phyloP scores from a whole-genome alignment of 1,284 basidiomycete genomes.

The Exobasidium cylindrosporum region DNA sequence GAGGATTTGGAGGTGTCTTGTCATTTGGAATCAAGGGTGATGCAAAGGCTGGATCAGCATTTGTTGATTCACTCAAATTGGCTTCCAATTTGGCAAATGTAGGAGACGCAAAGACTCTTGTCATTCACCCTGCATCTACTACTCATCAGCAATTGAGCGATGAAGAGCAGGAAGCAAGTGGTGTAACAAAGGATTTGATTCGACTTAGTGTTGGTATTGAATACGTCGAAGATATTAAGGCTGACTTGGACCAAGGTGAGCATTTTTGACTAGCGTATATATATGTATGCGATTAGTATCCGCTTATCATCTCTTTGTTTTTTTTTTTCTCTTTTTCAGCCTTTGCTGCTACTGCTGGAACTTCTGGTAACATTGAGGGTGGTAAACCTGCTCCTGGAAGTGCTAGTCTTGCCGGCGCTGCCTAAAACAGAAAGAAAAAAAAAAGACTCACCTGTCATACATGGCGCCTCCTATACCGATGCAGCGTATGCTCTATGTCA shows the following conservation, averaged over 20 bases:
- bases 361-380: constrained; percentile 4
- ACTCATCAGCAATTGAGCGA: constrained; percentile 75
- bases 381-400: neutral
- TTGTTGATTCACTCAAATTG: constrained; percentile 73
- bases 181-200: constrained; percentile 77
- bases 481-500: too few relatives aligned
- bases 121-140: constrained; percentile 71
- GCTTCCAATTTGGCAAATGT: constrained; percentile 76
- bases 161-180: constrained; percentile 68
- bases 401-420: constrained; percentile 1
- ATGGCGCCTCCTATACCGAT: too few relatives aligned
- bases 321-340: too few relatives aligned
- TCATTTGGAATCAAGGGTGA: constrained; percentile 77
- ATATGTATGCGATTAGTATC: too few relatives aligned
- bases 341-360: constrained; percentile 2
- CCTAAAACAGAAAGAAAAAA: neutral
- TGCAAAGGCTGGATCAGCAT: constrained; percentile 63
- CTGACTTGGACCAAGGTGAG: constrained; percentile 73
- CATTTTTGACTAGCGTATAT: too few relatives aligned
- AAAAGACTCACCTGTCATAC: too few relatives aligned
- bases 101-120: constrained; percentile 42
- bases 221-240: constrained; percentile 68
- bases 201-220: constrained; percentile 79
- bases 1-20: constrained; percentile 70
- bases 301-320: too few relatives aligned